phyloP scores from a whole-genome alignment of 768 basidiomycete species.

The Kondoa subrosea region DNA sequence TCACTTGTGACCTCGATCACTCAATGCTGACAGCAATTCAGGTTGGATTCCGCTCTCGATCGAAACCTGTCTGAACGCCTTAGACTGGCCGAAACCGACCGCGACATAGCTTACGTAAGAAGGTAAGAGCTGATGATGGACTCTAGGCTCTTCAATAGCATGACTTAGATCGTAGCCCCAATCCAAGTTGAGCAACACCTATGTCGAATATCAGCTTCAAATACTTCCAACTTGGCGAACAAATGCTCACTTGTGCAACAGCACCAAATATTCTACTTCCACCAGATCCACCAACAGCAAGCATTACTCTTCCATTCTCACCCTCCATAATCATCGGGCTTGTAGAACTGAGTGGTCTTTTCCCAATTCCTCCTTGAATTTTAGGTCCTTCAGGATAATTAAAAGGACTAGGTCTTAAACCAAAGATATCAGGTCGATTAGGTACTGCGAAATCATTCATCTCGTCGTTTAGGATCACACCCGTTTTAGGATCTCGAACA shows the following conservation, averaged over 20 bases:
- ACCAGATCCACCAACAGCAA: slow-evolving; percentile 68
- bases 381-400: slow-evolving; percentile 26
- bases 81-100: neutral
- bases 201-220: neutral
- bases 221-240: neutral
- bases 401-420: slow-evolving; percentile 67
- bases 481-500: slow-evolving; percentile 71
- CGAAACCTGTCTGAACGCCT: slow-evolving; percentile 33
- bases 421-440: slow-evolving; percentile 65
- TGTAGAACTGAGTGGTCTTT: slow-evolving; percentile 78
- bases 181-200: slow-evolving; percentile 47
- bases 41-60: slow-evolving; percentile 48
- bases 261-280: slow-evolving; percentile 70
- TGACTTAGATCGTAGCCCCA: slow-evolving; percentile 63
- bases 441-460: slow-evolving; percentile 90
- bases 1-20: slow-evolving; percentile 50
- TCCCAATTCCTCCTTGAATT: slow-evolving; percentile 40
- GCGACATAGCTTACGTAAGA: slow-evolving; percentile 11
- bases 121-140: slow-evolving; percentile 79
- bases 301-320: slow-evolving; percentile 51
- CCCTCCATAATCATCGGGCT: slow-evolving; percentile 64
- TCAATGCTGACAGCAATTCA: slow-evolving; percentile 44
- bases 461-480: slow-evolving; percentile 72
- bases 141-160: slow-evolving; percentile 66
- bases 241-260: slow-evolving; percentile 42